Percentiles rank a stretch among this genome's conserved stretches.
Conservation (phyloP, 257 asterid species). For the Solanum ossicruentum region DNA sequence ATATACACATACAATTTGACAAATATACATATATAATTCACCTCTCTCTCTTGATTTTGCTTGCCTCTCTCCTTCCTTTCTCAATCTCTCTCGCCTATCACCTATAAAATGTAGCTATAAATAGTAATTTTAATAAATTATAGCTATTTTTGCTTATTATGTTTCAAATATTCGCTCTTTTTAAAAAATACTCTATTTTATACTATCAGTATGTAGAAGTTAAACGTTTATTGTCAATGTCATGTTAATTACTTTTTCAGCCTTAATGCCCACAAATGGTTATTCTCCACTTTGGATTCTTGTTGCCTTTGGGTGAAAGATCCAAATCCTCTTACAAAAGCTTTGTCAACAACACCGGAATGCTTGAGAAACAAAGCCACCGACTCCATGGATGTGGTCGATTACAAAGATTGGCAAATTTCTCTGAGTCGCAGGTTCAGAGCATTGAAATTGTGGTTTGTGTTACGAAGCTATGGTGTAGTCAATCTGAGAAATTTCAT, state of each 20-base stretch:
- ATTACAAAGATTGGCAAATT: conserved; percentile 74
- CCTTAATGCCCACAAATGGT: conserved; percentile 74
- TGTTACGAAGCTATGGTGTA: conserved; percentile 55
- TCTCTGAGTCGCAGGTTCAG: conserved; percentile 56
- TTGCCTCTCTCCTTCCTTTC: no score
- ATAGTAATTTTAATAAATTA: no score
- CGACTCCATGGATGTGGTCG: conserved; percentile 37
- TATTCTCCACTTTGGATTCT: conserved; percentile 37
- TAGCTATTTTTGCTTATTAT: no score
- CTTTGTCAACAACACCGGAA: conserved; percentile 51
- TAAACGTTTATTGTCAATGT: no score
- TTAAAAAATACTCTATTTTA: no score
- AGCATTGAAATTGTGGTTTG: conserved; percentile 52
- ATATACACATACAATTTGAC: no score
- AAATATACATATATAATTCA: no score
- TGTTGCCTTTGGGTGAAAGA: conserved; percentile 71
- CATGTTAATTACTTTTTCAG: conserved; percentile 4
- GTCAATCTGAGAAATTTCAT: conserved; percentile 48
- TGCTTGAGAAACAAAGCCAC: conserved; percentile 48
- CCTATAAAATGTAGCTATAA: no score
- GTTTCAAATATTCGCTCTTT: no score
- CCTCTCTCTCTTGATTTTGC: no score
- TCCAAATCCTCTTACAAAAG: conserved; percentile 34
- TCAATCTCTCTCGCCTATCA: no score
- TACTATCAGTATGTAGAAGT: no score